Evolutionary conservation across 139 green algal species (phyloP), one percentile per base, ranked within the genome.

Genomic region (Volvox reticuliferus): DNA sequence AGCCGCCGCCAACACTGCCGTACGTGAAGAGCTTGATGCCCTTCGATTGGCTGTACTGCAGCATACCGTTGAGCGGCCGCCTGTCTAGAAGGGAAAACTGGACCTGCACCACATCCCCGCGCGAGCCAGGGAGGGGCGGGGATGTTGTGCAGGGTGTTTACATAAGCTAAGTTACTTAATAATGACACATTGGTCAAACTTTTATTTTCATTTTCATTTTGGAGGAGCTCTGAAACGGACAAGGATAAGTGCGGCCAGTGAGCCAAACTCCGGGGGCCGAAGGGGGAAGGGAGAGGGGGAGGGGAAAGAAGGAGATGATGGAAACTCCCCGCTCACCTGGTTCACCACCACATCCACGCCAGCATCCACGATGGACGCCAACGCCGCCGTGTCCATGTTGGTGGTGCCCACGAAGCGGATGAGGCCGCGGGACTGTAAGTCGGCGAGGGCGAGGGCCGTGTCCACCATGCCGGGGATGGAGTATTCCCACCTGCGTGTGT

Each of bases 71-170:
- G 0, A 96, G 83, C 0, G 94, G 94, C 1, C 96, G 93, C 30
- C 96, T 87, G 89, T 98, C 96, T 26, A 98, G 88, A 80, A 98
- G 95, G 12, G 91, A 95, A 86, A 96, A 97, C 86, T 98, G 96
- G n/a, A 98, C 94, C 93, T 97, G 94, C 9, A 81, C 6, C 17
- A 9, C 28, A 32, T 9, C 35, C 30, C 71, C 35, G 71, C 2
- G 16, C 6, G 24, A 16, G 21, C 65, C 65, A 12, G 65, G 65
- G 65, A 30, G 6, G 65, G 65, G 12, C 3, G 65, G 65, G 12
- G 65, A 30, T 24, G 6, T 24, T 73, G 12, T 16, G 65, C 16
- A 55, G n/a, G n/a, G n/a, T n/a, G n/a, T n/a, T n/a, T n/a, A n/a
- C n/a, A n/a, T n/a, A n/a, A n/a, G n/a, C n/a, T n/a, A n/a, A n/a